Base-by-base conservation (phyloP, 306 rosid genomes). In the Myrica gale region DNA sequence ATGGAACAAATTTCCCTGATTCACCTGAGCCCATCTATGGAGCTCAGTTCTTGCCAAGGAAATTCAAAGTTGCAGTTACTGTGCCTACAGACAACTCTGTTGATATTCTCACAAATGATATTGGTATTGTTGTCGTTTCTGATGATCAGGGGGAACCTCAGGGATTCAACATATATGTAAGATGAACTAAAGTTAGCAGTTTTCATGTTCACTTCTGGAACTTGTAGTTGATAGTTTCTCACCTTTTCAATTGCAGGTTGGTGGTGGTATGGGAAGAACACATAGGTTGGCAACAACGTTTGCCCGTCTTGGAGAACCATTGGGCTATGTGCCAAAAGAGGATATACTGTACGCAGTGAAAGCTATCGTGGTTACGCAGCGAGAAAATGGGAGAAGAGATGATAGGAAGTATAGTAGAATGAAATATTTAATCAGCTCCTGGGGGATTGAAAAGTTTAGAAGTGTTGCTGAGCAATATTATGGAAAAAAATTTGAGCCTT, bases 201-300 rank as follows among this genome's bases (percentile, higher is more conserved):
- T 44, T 77, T 37, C 53, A 68, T 15, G 68, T 45, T 67, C 37
- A 56, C 73, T 73, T 80, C 69, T 74, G 66, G 15, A 46, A 17
- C 19, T 71, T 56, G 7, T 76, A 71, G 68, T 56, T 6, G 81
- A 81, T 73, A 71, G 56, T 70, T 67, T 68, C 79, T 85, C 53
- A 71, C 65, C 66, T 60, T 75, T 80, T 21, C 15, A 75, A 41
- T 74, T 84, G 79, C 90, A 96, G 99, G 99, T 96, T 84, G 99
- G 99, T 78, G 99, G 99, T 55, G 99, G 99, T 58, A 96, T 96
- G 99, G 99, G 99, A 89, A 96, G 99, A 79, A 89, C 99, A 42
- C 99, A 90, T 78, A 90, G 99, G 88, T 3, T 85, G 76, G 99
- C 90, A 69, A 68, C 85, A 67, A 96, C 99, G 61, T 96, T 96